Base-by-base conservation (phyloP, 2,329 filamentous ascomycete species). In the Pestalotiopsis sp. region DNA sequence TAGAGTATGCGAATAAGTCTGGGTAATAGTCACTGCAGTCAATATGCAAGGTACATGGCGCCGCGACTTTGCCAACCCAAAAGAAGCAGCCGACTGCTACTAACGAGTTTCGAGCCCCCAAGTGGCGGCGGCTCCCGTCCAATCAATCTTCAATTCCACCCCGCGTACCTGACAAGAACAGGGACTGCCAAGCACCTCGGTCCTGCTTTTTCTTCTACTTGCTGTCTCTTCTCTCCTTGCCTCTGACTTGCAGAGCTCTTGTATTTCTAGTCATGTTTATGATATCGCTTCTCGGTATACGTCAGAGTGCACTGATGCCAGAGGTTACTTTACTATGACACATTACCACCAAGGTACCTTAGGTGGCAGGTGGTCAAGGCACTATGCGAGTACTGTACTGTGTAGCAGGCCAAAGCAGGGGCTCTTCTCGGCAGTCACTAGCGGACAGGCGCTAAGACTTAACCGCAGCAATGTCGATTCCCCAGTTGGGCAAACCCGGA, bases 61-160 rank as follows among this genome's bases (percentile, higher is more conserved):
- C 41, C 13, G 4, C 13, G 41, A 49, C 41, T 59, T 4, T 23
- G n/a, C 57, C 61, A 17, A 63, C 61, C 61, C 12, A 14, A 23
- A 36, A 36, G 31, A 41, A 63, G 27, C 61, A 25, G n/a, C 39
- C 39, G n/a, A n/a, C 27, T 41, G 23, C 27, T 14, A 3, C 62
- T 23, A 56, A 52, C 25, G 36, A 62, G 59, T 62, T 62, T 62
- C 59, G 59, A 62, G 36, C 12, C 31, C 27, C 31, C 14, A n/a
- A 62, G 59, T 36, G 31, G 59, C 59, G 59, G 59, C 59, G 59
- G 14, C 17, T 62, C 59, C 59, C 59, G 31, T n/a, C 59, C 59
- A 62, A 62, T 62, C 31, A 39, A 17, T 62, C 13, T 6, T 12
- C 17, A 27, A 17, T 13, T 4, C 59, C n/a, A 20, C 27, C 27